phyloP scores from a whole-genome alignment of 495 filamentous ascomycete species.

The Penicillium atrosanguineum region DNA sequence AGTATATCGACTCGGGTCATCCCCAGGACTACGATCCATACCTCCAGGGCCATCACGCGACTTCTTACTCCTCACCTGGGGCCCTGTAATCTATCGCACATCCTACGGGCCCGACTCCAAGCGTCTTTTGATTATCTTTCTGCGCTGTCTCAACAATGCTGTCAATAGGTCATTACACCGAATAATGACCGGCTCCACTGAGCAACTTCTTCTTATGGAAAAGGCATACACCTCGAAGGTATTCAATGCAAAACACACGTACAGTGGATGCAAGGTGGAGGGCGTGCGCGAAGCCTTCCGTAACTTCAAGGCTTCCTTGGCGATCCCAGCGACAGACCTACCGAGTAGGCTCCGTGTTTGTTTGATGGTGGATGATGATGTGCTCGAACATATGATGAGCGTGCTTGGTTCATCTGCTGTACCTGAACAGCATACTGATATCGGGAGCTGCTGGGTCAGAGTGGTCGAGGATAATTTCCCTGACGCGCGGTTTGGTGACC shows the following conservation, averaged over 20 bases:
- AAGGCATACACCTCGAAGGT: conserved; percentile 25
- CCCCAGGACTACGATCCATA: conserved; percentile 25
- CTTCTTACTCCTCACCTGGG: conserved; percentile 31
- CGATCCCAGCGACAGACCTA: conserved; percentile 25
- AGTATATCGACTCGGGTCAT: conserved; percentile 27
- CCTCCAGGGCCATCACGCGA: conserved; percentile 26
- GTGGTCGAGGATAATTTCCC: conserved; percentile 37
- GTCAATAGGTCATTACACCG: conserved; percentile 19
- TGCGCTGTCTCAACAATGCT: conserved; percentile 25
- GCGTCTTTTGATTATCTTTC: conserved; percentile 19
- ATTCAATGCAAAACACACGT: conserved; percentile 19
- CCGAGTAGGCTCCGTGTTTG: conserved; percentile 27
- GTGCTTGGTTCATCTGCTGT: conserved; percentile 7
- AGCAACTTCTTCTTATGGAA: conserved; percentile 16
- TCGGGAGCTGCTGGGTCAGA: conserved; percentile 24
- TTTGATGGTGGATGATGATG: conserved; percentile 27
- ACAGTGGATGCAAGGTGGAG: conserved; percentile 12
- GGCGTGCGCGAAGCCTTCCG: conserved; percentile 24
- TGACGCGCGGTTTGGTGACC: conserved; percentile 17
- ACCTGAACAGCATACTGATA: conserved; percentile 6
- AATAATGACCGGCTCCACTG: conserved; percentile 19
- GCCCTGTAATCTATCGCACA: conserved; percentile 29
- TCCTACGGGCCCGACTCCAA: conserved; percentile 24
- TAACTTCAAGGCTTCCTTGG: conserved; percentile 27
- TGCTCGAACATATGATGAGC: conserved; percentile 12